These are phyloP conservation scores for Pulveroboletus sp. DNA, from an alignment of 768 basidiomycete genomes.

Conservation along the genomic window DNA sequence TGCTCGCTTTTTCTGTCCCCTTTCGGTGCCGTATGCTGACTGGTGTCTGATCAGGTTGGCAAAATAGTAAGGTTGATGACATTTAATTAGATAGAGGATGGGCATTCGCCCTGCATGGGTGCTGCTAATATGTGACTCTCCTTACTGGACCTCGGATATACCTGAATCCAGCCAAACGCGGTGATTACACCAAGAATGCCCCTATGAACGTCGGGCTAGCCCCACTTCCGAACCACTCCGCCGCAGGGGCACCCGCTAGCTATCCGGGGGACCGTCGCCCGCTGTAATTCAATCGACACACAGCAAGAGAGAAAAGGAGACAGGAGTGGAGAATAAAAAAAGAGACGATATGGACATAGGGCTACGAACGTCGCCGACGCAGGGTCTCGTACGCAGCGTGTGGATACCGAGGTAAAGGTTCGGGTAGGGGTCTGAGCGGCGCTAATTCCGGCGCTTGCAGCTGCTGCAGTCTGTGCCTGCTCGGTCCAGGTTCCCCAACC, in stretches of 20 bases:
- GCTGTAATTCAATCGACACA: too few species aligned
- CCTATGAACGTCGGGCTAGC: too few species aligned
- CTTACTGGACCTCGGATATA: conserved; percentile 10
- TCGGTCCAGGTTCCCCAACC: not conserved
- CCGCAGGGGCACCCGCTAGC: too few species aligned
- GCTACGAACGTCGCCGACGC: conserved; percentile 9
- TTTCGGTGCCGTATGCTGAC: conserved; percentile 1
- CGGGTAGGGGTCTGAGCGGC: not conserved
- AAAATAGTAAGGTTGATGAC: conserved; percentile 80
- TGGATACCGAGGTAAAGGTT: not conserved
- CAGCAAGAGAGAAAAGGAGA: too few species aligned
- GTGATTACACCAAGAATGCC: too few species aligned
- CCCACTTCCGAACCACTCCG: too few species aligned
- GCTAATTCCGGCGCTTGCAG: not conserved
- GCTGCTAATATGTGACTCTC: not conserved
- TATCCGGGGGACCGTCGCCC: too few species aligned
- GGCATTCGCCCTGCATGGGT: not conserved
- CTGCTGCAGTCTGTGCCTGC: not conserved
- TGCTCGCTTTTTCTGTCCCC: not conserved
- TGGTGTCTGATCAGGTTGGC: conserved; percentile 52
- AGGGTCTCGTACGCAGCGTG: conserved; percentile 6
- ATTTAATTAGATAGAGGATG: conserved; percentile 59
- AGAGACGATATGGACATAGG: not conserved
- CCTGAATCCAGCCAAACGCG: not conserved
- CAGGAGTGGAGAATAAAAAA: not conserved